Base-by-base conservation (phyloP, 371 early-diverging fungal species). In the Lichtheimia ramosa region DNA sequence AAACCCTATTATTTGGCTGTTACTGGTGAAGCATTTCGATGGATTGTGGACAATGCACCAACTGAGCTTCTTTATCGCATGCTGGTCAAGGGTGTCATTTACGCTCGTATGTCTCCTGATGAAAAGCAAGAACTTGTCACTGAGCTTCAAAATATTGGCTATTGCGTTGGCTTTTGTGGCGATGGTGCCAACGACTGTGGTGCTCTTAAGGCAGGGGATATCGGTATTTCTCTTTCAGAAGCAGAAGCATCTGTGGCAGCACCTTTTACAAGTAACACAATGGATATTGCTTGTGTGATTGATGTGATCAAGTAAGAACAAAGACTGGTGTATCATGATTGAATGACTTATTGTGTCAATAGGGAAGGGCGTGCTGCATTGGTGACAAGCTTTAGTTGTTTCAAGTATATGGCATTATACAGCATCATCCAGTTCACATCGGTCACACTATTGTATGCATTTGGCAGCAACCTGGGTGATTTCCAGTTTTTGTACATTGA, bases 111-210 rank as follows among this genome's bases (percentile, higher is more conserved):
- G 98, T 97, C 96, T 1, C 99, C 99, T 0, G 98, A 96, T 62
- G 97, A 98, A 72, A 99, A 99, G 65, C 94, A 92, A 54, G 90
- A 93, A 62, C 79, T 99, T 10, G 96, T 99, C 2, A 91, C 92
- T 63, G 83, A 84, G 43, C 75, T 97, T 21, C 96, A 97, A 73
- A 82, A 77, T 13, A 77, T 97, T 28, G 97, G 92, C 5, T 95
- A 97, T 73, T 92, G 91, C 65, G 91, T 94, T 7, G 94, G 96
- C 0, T 97, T 99, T 63, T 96, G 96, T 76, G 99, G 99, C n/a
- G 99, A 99, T 79, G 99, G 99, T 7, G 99, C 99, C 34, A 99
- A 99, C 68, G 99, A 99, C 75, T 97, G 97, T 79, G 98, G 97
- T 20, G 99, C 99, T 2, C 82, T 99, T 14, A 93, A 94, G 57